Conservation (phyloP, 129 eudicot genomes). For the Heracleum sosnowskyi region DNA sequence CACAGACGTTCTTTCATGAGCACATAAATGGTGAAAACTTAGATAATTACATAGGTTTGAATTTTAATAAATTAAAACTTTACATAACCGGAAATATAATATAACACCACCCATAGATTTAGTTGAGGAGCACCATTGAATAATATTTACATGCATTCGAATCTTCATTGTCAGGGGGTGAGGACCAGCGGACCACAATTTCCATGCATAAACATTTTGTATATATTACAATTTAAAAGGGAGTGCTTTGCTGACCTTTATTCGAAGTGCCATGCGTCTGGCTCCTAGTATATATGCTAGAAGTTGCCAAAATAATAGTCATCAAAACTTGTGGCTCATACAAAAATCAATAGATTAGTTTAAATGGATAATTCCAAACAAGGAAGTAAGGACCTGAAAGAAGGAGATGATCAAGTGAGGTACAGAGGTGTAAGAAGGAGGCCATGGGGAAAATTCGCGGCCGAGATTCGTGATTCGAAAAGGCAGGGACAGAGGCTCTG, state of each 20-base stretch:
- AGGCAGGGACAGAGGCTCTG: slow-evolving; percentile 15
- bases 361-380: background rate
- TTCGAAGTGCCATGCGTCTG: slow-evolving; percentile 1
- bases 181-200: slow-evolving; percentile 1
- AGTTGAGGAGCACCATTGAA: background rate
- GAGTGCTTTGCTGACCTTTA: slow-evolving; percentile 2
- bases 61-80: background rate
- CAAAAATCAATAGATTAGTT: background rate
- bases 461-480: slow-evolving; percentile 19
- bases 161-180: background rate
- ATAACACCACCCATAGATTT: background rate
- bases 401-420: background rate
- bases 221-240: background rate
- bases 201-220: background rate
- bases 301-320: background rate
- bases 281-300: slow-evolving; percentile 3
- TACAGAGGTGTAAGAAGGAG: slow-evolving; percentile 19
- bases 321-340: background rate
- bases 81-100: background rate
- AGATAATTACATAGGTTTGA: too few species aligned
- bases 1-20: too few species aligned
- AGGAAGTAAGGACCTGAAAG: background rate
- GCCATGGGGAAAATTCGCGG: slow-evolving; percentile 26
- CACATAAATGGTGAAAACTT: too few species aligned
- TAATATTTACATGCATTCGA: background rate